phyloP scores from a whole-genome alignment of 2,329 filamentous ascomycete species.

The Exophiala mesophila region DNA sequence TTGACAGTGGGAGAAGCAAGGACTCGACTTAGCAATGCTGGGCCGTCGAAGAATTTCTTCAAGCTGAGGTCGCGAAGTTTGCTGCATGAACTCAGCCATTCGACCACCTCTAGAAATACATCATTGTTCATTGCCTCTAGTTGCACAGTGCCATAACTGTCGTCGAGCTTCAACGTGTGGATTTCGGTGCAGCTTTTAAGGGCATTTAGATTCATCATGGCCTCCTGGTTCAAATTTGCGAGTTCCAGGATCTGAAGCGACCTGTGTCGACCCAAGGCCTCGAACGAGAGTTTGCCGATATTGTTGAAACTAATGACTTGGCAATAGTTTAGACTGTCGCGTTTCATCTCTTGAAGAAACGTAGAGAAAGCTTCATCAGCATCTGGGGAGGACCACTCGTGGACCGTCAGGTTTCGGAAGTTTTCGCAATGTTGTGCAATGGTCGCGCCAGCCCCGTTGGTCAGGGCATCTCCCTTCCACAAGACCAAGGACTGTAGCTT shows the following conservation, averaged over 20 bases:
- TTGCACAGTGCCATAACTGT: conserved; percentile 40
- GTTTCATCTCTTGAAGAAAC: conserved; percentile 54
- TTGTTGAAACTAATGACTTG: conserved; percentile 53
- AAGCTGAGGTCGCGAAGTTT: conserved; percentile 49
- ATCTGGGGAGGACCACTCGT: conserved; percentile 42
- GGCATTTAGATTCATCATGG: conserved; percentile 45
- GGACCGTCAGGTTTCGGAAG: conserved; percentile 58
- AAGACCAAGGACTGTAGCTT: conserved; percentile 56
- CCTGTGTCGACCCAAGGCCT: conserved; percentile 48
- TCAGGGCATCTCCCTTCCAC: conserved; percentile 57
- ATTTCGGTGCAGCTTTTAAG: conserved; percentile 48
- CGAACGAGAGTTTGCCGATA: conserved; percentile 52
- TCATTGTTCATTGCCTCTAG: conserved; percentile 51
- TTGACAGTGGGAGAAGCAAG: conserved; percentile 28
- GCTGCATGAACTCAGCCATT: conserved; percentile 53
- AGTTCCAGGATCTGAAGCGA: conserved; percentile 51
- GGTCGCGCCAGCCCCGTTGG: conserved; percentile 48
- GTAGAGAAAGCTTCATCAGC: conserved; percentile 54
- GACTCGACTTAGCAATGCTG: conserved; percentile 33
- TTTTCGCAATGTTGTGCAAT: conserved; percentile 56
- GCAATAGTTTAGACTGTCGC: conserved; percentile 56
- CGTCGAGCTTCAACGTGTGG: conserved; percentile 46
- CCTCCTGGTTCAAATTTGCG: conserved; percentile 43
- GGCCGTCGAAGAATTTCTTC: conserved; percentile 47
- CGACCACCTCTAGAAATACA: conserved; percentile 47